Evolutionary conservation across 1,284 basidiomycete species (phyloP).

Genomic region (Neolentinus lepideus): DNA sequence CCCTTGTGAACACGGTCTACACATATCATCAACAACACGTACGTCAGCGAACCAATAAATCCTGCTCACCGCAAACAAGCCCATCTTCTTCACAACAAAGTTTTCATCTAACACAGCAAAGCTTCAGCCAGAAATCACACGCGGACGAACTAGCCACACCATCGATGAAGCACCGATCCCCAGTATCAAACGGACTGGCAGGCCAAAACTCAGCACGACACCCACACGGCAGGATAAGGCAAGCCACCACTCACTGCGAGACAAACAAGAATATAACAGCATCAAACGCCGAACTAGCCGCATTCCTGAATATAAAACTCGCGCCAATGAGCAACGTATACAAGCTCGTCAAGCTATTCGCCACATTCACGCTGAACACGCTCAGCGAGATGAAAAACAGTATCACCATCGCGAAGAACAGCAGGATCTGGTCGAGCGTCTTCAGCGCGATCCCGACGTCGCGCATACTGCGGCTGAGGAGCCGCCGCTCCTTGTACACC

Average conservation of each 20-base stretch:
- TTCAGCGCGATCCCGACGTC: constrained; percentile 60
- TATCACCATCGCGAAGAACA: constrained; percentile 54
- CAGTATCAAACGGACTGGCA: constrained; percentile 68
- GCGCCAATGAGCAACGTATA: constrained; percentile 63
- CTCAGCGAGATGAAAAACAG: constrained; percentile 69
- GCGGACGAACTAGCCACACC: constrained; percentile 25
- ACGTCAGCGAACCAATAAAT: neutral
- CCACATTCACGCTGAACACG: constrained; percentile 60
- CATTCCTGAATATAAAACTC: constrained; percentile 71
- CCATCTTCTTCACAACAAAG: constrained; percentile 71
- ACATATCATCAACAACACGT: constrained; percentile 9
- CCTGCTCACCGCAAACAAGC: constrained; percentile 52
- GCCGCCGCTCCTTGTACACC: constrained; percentile 72
- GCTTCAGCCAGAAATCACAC: neutral
- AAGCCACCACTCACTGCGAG: constrained; percentile 47
- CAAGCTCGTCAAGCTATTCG: constrained; percentile 55
- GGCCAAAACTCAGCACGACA: constrained; percentile 15
- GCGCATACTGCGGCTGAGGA: constrained; percentile 64
- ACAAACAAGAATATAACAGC: constrained; percentile 77
- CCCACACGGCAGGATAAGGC: constrained; percentile 2
- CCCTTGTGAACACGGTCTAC: constrained; percentile 56
- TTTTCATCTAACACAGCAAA: constrained; percentile 41
- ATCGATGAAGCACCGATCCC: constrained; percentile 68
- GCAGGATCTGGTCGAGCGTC: constrained; percentile 54
- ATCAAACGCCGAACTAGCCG: constrained; percentile 66